Evolutionary conservation across 768 basidiomycete genomes (phyloP).

Genomic region (Lactifluus echinatus): DNA sequence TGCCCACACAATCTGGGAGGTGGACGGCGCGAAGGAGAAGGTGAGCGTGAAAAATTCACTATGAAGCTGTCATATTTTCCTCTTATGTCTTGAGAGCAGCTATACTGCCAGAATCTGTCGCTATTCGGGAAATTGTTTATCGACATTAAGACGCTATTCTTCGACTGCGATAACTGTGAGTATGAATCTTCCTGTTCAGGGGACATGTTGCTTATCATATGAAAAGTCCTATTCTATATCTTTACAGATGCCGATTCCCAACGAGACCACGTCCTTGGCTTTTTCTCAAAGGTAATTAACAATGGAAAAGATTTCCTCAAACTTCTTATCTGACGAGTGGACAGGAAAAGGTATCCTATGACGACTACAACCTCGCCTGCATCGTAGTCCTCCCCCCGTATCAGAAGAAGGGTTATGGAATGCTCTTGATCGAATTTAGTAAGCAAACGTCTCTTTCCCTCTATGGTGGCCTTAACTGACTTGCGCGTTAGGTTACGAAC

Average conservation of each 20-base stretch:
- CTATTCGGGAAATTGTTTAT: constrained; percentile 98
- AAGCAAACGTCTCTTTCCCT: constrained; percentile 24
- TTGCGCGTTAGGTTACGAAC: constrained; percentile 67
- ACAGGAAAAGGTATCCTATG: constrained; percentile 90
- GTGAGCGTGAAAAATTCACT: constrained; percentile 32
- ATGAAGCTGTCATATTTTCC: not conserved
- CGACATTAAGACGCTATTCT: constrained; percentile 93
- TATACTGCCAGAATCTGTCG: constrained; percentile 94
- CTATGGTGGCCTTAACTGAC: not conserved
- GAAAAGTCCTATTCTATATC: constrained; percentile 81
- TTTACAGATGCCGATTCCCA: constrained; percentile 76
- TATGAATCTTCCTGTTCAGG: not conserved
- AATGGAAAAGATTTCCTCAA: not conserved
- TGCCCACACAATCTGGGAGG: constrained; percentile 88
- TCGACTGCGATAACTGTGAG: constrained; percentile 81
- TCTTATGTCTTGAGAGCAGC: constrained; percentile 34
- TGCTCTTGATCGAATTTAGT: constrained; percentile 99
- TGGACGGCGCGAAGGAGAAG: constrained; percentile 83
- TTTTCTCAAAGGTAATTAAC: constrained; percentile 57
- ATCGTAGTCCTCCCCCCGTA: constrained; percentile 94
- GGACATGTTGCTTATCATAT: not conserved
- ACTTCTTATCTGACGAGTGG: not conserved
- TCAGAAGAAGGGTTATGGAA: constrained; percentile 84
- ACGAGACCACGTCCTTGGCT: constrained; percentile 72
- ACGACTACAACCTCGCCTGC: constrained; percentile 95